Conservation (phyloP, 192 early-diverging fungal genomes). For the Coemansia sp. region DNA sequence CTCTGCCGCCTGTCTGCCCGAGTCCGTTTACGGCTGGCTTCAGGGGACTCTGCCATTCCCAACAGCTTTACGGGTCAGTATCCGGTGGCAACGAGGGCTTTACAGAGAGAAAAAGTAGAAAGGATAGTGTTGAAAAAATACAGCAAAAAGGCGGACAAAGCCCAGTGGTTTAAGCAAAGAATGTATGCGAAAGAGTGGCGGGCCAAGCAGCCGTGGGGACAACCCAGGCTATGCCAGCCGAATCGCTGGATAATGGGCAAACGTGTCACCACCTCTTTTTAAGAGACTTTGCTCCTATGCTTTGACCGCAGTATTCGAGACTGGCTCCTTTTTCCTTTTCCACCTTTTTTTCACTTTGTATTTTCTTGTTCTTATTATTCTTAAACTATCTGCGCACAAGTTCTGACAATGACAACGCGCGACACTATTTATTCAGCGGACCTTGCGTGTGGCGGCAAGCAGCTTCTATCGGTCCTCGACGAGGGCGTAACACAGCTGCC, state of each 20-base stretch:
- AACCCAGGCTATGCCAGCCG: neutral
- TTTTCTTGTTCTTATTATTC: neutral
- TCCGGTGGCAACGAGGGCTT: neutral
- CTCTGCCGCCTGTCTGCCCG: slow-evolving; percentile 27
- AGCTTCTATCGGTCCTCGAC: slow-evolving; percentile 30
- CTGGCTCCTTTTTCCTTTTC: neutral
- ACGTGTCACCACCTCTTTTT: neutral
- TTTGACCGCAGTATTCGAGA: neutral
- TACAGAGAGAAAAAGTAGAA: neutral
- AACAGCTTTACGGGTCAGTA: neutral
- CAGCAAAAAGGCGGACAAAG: neutral
- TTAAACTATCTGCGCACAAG: neutral
- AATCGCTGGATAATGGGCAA: neutral
- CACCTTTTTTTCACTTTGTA: neutral
- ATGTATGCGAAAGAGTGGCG: neutral
- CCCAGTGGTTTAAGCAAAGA: neutral
- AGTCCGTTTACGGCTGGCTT: slow-evolving; percentile 37
- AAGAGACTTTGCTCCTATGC: neutral
- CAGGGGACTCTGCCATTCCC: slow-evolving; percentile 33
- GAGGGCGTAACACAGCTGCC: slow-evolving; percentile 57
- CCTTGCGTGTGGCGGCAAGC: slow-evolving; percentile 2
- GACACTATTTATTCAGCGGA: slow-evolving; percentile 48
- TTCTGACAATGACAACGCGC: slow-evolving; percentile 36
- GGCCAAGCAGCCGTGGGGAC: neutral
- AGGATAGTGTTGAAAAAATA: neutral